Percentiles rank a stretch among this genome's conserved stretches.
Evolutionary conservation across 1,284 basidiomycete genomes (phyloP).

Genomic region (Sphagnurus paluster): DNA sequence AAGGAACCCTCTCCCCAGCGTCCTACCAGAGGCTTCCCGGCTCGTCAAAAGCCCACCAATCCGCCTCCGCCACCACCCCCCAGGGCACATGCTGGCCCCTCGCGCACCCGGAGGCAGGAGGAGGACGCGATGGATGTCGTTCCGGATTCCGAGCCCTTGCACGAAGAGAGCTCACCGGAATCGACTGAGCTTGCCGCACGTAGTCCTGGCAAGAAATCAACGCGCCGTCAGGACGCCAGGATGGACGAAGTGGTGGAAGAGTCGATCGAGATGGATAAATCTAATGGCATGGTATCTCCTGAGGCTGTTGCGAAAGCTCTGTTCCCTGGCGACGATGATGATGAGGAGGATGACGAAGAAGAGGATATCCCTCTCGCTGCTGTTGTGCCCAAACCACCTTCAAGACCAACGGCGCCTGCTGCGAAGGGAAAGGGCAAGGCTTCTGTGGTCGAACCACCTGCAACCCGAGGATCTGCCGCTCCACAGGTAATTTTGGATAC

Average conservation of each 20-base stretch:
- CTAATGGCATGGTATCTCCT: constrained; percentile 20
- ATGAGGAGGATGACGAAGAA: constrained; percentile 34
- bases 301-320: constrained; percentile 5
- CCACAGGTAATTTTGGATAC: constrained; percentile 5
- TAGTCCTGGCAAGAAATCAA: not conserved
- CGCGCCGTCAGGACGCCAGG: constrained; percentile 16
- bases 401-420: not conserved
- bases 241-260: constrained; percentile 30
- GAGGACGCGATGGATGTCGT: constrained; percentile 43
- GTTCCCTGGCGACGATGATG: constrained; percentile 12
- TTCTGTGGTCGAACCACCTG: not conserved
- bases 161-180: constrained; percentile 14
- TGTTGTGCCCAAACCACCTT: constrained; percentile 13
- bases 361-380: constrained; percentile 45
- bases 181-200: not conserved
- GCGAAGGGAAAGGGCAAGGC: constrained; percentile 12
- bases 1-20: constrained; percentile 10
- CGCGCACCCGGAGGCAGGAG: not conserved
- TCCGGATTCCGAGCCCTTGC: constrained; percentile 56
- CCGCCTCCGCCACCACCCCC: not conserved
- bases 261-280: constrained; percentile 29
- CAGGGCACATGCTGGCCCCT: not conserved
- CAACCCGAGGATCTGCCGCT: not conserved
- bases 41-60: not conserved
- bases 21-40: constrained; percentile 9